A percentile compares a stretch with the other conserved stretches of the same genome.
phyloP scores from a whole-genome alignment of 495 filamentous ascomycete species.

The Neurospora discreta region DNA sequence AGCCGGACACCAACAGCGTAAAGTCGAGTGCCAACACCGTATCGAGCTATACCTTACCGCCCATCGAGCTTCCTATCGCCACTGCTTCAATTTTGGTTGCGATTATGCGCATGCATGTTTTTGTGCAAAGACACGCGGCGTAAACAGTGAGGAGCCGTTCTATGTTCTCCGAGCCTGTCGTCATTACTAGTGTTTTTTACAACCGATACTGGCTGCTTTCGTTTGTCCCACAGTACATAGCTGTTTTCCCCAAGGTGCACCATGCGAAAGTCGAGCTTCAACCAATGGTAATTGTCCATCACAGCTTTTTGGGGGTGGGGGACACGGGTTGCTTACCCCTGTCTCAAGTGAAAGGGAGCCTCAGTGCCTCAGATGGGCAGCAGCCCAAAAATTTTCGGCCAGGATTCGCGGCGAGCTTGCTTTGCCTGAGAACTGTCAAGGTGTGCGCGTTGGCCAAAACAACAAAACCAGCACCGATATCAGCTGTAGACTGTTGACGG shows the following conservation, averaged over 20 bases:
- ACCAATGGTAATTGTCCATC: neutral
- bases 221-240: neutral
- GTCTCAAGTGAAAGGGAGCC: slow-evolving; percentile 9
- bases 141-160: neutral
- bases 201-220: neutral
- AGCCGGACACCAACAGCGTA: neutral
- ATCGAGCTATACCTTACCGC: neutral
- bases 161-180: neutral
- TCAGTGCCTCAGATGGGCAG: slow-evolving; percentile 6
- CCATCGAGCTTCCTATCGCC: neutral
- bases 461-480: neutral
- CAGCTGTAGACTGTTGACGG: neutral
- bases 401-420: neutral
- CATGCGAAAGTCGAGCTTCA: neutral
- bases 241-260: neutral
- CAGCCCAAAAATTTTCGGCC: slow-evolving; percentile 19
- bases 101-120: neutral
- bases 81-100: neutral
- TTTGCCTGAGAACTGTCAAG: neutral
- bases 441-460: neutral
- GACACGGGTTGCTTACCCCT: neutral
- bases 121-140: neutral
- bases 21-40: neutral
- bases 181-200: neutral
- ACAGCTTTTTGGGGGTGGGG: neutral